phyloP scores from a whole-genome alignment of 2,329 filamentous ascomycete genomes.

The Ophioceras dolichostomum region DNA sequence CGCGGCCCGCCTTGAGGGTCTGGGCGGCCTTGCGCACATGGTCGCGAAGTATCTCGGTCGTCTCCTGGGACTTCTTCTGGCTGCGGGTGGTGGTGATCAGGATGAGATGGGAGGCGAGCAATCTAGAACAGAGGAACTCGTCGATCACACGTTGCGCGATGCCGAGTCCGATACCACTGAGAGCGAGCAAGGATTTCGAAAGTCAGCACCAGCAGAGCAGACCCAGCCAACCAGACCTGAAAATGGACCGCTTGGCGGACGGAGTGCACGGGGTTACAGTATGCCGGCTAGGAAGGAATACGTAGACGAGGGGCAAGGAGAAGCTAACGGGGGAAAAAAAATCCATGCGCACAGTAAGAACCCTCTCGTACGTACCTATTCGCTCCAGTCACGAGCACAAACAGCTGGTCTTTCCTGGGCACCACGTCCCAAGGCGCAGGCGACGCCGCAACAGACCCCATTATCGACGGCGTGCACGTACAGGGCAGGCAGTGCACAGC shows the following conservation, averaged over 20 bases:
- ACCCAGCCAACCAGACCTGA: too few relatives aligned
- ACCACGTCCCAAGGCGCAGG: constrained; percentile 21
- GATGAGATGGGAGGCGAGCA: constrained; percentile 56
- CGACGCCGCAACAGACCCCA: too few relatives aligned
- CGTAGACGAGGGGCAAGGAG: neutral
- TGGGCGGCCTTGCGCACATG: constrained; percentile 43
- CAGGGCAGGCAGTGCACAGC: too few relatives aligned
- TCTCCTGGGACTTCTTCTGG: constrained; percentile 59
- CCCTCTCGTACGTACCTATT: constrained; percentile 59
- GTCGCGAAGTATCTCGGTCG: constrained; percentile 48
- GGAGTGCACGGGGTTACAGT: too few relatives aligned
- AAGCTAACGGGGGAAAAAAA: neutral
- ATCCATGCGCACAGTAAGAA: neutral
- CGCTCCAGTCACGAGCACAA: constrained; percentile 69
- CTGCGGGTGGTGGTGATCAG: constrained; percentile 78
- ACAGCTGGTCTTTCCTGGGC: constrained; percentile 31
- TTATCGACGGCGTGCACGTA: too few relatives aligned
- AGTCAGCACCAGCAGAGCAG: too few relatives aligned
- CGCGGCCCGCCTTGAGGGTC: constrained; percentile 22
- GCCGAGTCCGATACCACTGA: constrained; percentile 75
- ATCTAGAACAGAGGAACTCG: constrained; percentile 65
- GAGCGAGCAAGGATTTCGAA: neutral
- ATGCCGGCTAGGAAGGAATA: neutral
- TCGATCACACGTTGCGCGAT: constrained; percentile 79
- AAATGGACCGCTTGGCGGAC: too few relatives aligned